A percentile compares a stretch with the other conserved stretches of the same genome.
phyloP scores from a whole-genome alignment of 2,329 filamentous ascomycete species.

The Diaporthe citrichinensis region DNA sequence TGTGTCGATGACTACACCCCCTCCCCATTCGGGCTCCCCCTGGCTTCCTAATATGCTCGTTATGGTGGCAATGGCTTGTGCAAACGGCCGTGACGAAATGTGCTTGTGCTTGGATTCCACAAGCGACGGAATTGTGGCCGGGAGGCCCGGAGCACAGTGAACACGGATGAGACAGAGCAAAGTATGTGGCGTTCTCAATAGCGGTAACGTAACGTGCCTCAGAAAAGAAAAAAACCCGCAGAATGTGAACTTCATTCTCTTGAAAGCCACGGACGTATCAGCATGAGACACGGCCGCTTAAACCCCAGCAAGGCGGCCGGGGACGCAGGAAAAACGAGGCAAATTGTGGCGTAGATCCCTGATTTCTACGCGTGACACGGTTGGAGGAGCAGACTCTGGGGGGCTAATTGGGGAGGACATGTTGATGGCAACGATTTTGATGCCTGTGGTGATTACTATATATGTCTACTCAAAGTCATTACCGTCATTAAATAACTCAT shows the following conservation, averaged over 20 bases:
- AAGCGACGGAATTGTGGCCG: neutral
- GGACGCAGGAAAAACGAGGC: neutral
- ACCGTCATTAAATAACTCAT: neutral
- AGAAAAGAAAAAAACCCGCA: neutral
- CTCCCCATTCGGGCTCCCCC: too few relatives aligned
- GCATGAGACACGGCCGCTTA: neutral
- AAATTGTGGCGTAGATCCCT: conserved; percentile 4
- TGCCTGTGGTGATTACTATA: neutral
- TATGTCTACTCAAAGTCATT: conserved; percentile 3
- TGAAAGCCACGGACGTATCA: neutral
- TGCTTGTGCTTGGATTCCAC: neutral
- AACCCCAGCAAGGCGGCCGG: neutral
- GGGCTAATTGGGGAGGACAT: neutral
- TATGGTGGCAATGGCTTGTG: neutral
- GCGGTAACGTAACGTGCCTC: neutral
- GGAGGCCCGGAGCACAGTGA: neutral
- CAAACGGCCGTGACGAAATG: neutral
- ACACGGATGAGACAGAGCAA: neutral
- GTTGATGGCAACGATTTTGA: neutral
- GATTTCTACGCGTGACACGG: neutral
- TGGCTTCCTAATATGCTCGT: neutral
- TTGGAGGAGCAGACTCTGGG: neutral
- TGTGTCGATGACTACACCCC: neutral
- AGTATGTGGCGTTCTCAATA: neutral
- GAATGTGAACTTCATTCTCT: neutral